Evolutionary conservation across 495 filamentous ascomycete species (phyloP).

Genomic region (Staphylotrichum tortipilum): DNA sequence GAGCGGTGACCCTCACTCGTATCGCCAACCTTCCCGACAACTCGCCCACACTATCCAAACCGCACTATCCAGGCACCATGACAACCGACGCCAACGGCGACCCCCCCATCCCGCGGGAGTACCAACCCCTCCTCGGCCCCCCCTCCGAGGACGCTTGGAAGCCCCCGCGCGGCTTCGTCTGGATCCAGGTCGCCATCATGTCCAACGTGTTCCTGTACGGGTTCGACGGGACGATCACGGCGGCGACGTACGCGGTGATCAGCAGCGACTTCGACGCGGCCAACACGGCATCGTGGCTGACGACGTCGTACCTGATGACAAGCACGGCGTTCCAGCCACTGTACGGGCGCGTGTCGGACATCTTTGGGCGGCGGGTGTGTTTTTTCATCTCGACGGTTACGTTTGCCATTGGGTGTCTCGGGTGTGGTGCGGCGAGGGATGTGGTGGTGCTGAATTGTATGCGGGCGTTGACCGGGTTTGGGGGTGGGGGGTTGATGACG

Average conservation of each 20-base stretch:
- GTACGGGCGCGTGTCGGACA: slow-evolving; percentile 41
- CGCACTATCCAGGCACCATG: neutral
- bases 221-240: slow-evolving; percentile 60
- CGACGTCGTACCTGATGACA: slow-evolving; percentile 66
- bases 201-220: slow-evolving; percentile 58
- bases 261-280: slow-evolving; percentile 46
- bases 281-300: slow-evolving; percentile 55
- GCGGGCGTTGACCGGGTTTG: slow-evolving; percentile 47
- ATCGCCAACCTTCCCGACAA: too few relatives aligned
- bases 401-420: slow-evolving; percentile 39
- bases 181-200: slow-evolving; percentile 50
- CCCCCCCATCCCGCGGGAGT: slow-evolving; percentile 3
- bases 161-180: slow-evolving; percentile 31
- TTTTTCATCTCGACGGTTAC: slow-evolving; percentile 42
- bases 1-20: too few relatives aligned
- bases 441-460: slow-evolving; percentile 37
- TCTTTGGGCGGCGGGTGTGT: slow-evolving; percentile 45
- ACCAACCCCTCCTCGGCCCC: slow-evolving; percentile 29
- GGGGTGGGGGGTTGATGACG: slow-evolving; percentile 53
- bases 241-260: slow-evolving; percentile 57
- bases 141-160: slow-evolving; percentile 28
- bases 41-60: too few relatives aligned
- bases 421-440: slow-evolving; percentile 35
- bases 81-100: neutral
- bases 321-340: slow-evolving; percentile 56